phyloP scores from a whole-genome alignment of 1,139 yeast genomes.

The Candida albicans region DNA sequence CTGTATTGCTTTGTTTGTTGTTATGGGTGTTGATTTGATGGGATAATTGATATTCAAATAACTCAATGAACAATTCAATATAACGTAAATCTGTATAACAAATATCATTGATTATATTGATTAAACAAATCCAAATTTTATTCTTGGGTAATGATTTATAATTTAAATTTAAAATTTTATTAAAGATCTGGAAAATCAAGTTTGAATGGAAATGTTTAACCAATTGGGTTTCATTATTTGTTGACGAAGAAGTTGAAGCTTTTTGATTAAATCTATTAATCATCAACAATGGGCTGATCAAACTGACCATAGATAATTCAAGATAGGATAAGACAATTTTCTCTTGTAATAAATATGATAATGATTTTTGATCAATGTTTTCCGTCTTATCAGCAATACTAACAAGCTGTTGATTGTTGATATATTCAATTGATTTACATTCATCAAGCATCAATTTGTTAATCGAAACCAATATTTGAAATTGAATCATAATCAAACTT shows the following conservation, averaged over 20 bases:
- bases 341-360: constrained; percentile 10
- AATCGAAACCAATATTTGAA: constrained; percentile 10
- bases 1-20: too few species aligned
- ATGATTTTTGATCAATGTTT: too few species aligned
- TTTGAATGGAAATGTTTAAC: constrained; percentile 2
- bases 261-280: constrained; percentile 7
- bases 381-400: constrained; percentile 4
- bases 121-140: constrained; percentile 27
- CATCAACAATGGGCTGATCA: constrained; percentile 17
- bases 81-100: constrained; percentile 29
- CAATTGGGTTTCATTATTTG: too few species aligned
- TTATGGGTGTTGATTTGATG: too few species aligned
- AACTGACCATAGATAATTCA: constrained; percentile 20
- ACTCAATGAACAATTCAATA: constrained; percentile 20
- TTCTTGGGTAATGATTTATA: constrained; percentile 5
- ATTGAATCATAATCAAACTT: constrained; percentile 9
- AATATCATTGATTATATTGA: constrained; percentile 31
- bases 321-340: constrained; percentile 18
- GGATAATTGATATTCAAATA: constrained; percentile 19
- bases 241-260: neutral
- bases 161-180: constrained; percentile 8
- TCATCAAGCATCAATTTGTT: constrained; percentile 18
- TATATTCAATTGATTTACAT: constrained; percentile 15
- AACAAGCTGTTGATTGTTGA: constrained; percentile 9
- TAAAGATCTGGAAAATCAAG: constrained; percentile 5